These are phyloP conservation scores for Ascochyta pisi DNA, from an alignment of 2,329 filamentous ascomycete species.

Conservation along the genomic window DNA sequence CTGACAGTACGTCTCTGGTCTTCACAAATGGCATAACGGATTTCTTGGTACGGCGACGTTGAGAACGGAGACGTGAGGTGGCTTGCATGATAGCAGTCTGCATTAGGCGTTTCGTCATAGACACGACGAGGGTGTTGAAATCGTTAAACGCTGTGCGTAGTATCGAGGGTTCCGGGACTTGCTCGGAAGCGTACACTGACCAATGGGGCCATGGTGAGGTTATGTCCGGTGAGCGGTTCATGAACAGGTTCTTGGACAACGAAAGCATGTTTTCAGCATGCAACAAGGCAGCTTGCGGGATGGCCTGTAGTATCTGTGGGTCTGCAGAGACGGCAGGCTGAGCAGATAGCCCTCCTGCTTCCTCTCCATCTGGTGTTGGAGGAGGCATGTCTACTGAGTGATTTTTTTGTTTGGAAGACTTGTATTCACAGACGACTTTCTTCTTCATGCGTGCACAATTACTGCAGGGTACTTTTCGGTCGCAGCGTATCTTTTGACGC, in stretches of 20 bases:
- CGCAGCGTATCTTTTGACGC: constrained; percentile 21
- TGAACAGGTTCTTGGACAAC: constrained; percentile 45
- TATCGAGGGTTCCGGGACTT: constrained; percentile 65
- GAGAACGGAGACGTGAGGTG: constrained; percentile 69
- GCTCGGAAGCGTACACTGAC: constrained; percentile 36
- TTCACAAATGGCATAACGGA: constrained; percentile 48
- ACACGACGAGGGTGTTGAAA: constrained; percentile 72
- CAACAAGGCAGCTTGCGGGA: constrained; percentile 46
- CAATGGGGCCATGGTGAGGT: constrained; percentile 43
- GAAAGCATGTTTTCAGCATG: constrained; percentile 36
- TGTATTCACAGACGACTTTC: constrained; percentile 11
- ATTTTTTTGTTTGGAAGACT: not conserved
- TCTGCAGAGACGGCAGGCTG: not conserved
- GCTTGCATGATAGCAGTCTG: constrained; percentile 73
- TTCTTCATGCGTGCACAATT: constrained; percentile 13
- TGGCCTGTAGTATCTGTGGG: constrained; percentile 31
- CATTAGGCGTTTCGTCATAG: constrained; percentile 73
- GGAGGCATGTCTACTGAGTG: not conserved
- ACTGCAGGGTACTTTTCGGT: constrained; percentile 18
- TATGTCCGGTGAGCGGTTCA: constrained; percentile 42
- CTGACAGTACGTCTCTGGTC: constrained; percentile 60
- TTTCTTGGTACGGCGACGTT: constrained; percentile 39
- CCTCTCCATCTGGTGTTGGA: not conserved
- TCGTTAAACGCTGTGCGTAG: constrained; percentile 78
- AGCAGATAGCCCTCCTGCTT: not conserved